Evolutionary conservation across 495 filamentous ascomycete genomes (phyloP).

Genomic region (Terfezia claveryi): DNA sequence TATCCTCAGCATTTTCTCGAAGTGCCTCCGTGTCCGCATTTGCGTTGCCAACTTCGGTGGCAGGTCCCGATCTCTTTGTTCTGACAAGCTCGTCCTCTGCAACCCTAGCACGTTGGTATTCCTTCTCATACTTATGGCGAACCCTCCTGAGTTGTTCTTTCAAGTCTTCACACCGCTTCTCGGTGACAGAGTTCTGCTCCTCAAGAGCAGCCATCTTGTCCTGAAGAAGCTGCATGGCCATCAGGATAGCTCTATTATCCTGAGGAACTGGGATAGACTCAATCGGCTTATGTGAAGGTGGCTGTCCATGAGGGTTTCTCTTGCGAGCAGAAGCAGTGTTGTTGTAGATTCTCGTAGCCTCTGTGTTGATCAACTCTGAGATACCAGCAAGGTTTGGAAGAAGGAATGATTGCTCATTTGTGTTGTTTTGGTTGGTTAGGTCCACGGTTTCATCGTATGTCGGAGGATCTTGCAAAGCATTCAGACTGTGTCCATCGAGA

Average conservation of each 20-base stretch:
- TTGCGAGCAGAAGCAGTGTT: conserved; percentile 8
- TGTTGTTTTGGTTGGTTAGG: conserved; percentile 4
- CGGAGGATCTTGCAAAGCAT: conserved; percentile 8
- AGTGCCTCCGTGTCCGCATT: conserved; percentile 23
- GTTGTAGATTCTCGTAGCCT: conserved; percentile 22
- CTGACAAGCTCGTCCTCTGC: conserved; percentile 22
- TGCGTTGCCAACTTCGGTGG: conserved; percentile 14
- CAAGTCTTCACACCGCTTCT: conserved; percentile 33
- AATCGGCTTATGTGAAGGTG: conserved; percentile 26
- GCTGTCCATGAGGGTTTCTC: conserved; percentile 25
- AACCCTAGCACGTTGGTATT: conserved; percentile 25
- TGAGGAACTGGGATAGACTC: conserved; percentile 43
- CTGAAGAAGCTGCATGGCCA: conserved; percentile 43
- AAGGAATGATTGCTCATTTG: conserved; percentile 29
- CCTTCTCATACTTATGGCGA: conserved; percentile 26
- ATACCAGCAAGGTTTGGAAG: conserved; percentile 48
- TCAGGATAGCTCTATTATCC: conserved; percentile 46
- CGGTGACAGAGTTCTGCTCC: conserved; percentile 33
- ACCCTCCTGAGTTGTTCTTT: conserved; percentile 35
- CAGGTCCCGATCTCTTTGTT: conserved; percentile 14
- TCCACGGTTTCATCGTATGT: conserved; percentile 6
- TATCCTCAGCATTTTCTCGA: conserved; percentile 20
- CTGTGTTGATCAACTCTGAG: conserved; percentile 46
- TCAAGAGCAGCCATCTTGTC: conserved; percentile 43
- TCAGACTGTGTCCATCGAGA: conserved; percentile 12